phyloP scores from a whole-genome alignment of 164 flowering plant species.

The Brasenia schreberi region DNA sequence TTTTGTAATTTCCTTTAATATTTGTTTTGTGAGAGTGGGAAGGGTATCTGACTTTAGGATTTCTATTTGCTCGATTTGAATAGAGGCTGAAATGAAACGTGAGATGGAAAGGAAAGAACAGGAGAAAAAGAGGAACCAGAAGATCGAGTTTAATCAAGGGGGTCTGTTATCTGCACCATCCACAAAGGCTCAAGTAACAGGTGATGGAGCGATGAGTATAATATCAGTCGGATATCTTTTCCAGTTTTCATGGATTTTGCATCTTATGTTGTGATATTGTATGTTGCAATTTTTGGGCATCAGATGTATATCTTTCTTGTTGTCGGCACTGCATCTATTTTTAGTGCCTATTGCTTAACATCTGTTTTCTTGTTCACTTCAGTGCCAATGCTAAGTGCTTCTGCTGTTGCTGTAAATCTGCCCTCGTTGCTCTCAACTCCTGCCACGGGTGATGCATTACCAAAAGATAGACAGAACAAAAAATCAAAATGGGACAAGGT shows the following conservation, averaged over 20 bases:
- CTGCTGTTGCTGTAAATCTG: constrained; percentile 29
- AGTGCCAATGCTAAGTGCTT: constrained; percentile 21
- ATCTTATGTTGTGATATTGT: not conserved
- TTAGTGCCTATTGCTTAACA: not conserved
- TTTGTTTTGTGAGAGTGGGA: too few species aligned
- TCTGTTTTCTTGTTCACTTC: not conserved
- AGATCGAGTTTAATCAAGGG: constrained; percentile 60
- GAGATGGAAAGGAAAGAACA: constrained; percentile 78
- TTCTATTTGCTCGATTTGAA: not conserved
- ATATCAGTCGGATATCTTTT: not conserved
- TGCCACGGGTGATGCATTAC: constrained; percentile 26
- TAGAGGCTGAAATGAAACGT: constrained; percentile 86
- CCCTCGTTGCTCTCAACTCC: constrained; percentile 16
- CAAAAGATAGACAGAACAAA: constrained; percentile 77
- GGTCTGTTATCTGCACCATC: constrained; percentile 48
- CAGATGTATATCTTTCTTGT: not conserved
- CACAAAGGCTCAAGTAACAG: constrained; percentile 46
- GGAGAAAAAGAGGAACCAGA: constrained; percentile 71
- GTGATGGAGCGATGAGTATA: constrained; percentile 15
- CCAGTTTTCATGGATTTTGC: not conserved
- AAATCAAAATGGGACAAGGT: constrained; percentile 99
- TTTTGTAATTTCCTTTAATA: too few species aligned
- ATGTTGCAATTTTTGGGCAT: not conserved
- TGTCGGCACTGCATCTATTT: constrained; percentile 1
- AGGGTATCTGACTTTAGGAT: not conserved